Conservation (phyloP, 192 early-diverging fungal genomes). For the Allomyces arbusculus region DNA sequence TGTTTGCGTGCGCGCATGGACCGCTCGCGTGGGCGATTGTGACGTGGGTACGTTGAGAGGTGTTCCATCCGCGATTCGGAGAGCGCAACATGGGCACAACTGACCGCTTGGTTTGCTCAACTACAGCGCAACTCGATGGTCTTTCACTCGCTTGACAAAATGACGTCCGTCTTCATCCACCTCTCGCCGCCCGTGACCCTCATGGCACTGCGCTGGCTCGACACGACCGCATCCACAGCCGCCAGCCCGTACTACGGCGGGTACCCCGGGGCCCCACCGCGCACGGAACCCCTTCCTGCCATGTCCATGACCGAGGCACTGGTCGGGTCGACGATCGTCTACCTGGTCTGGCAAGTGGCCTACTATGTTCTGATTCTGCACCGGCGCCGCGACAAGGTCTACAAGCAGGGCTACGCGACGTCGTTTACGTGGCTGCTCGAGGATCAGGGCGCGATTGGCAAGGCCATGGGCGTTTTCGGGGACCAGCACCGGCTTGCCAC, state of each 20-base stretch:
- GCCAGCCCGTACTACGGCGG: neutral
- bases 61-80: too few species aligned
- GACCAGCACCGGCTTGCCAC: constrained; percentile 4
- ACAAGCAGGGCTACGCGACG: constrained; percentile 8
- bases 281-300: constrained; percentile 1
- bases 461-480: neutral
- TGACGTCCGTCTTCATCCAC: constrained; percentile 12
- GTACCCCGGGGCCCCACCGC: neutral
- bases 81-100: too few species aligned
- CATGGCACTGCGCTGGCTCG: constrained; percentile 13
- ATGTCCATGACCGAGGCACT: constrained; percentile 6
- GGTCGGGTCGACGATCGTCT: constrained; percentile 7
- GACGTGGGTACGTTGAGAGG: constrained; percentile 7
- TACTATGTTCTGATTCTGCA: constrained; percentile 17
- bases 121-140: constrained; percentile 12
- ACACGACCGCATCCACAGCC: neutral
- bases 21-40: constrained; percentile 17
- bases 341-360: constrained; percentile 16
- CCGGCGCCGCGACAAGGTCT: constrained; percentile 13
- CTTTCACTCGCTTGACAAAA: constrained; percentile 22
- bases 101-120: neutral
- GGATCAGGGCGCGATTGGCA: constrained; percentile 4
- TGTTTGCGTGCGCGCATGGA: constrained; percentile 11
- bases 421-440: constrained; percentile 14
- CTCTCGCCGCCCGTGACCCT: constrained; percentile 14